A percentile compares a stretch with the other conserved stretches of the same genome.
Evolutionary conservation across 257 asterid genomes (phyloP).

Genomic region (Nicotiana sylvestris): DNA sequence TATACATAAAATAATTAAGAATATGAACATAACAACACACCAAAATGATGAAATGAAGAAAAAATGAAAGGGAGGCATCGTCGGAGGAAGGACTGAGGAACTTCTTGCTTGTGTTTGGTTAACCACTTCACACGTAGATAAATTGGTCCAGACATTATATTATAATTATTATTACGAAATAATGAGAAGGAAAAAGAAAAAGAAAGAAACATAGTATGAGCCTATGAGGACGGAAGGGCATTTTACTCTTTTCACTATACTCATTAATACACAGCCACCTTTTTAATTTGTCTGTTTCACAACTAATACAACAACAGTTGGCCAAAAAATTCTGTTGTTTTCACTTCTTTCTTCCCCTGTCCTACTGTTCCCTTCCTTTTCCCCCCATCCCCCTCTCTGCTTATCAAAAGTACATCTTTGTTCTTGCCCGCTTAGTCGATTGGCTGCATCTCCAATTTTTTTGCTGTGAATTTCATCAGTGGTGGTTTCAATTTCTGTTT

Average conservation of each 20-base stretch:
- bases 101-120: too few species aligned
- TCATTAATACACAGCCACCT: conserved; percentile 24
- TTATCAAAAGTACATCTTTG: conserved; percentile 13
- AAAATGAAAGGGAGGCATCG: too few species aligned
- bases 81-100: too few species aligned
- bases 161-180: too few species aligned
- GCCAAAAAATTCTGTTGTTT: conserved; percentile 10
- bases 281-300: conserved; percentile 33
- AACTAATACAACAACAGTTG: conserved; percentile 19
- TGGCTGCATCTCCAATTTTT: conserved; percentile 6
- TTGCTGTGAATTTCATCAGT: not conserved
- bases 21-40: too few species aligned
- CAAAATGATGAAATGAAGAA: too few species aligned
- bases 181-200: not conserved
- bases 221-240: not conserved
- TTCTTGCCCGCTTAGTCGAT: conserved; percentile 15
- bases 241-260: conserved; percentile 19
- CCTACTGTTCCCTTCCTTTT: not conserved
- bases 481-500: not conserved
- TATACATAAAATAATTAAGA: too few species aligned
- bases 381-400: not conserved
- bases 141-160: too few species aligned
- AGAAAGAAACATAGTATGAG: conserved; percentile 19
- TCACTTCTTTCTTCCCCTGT: not conserved
- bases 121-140: too few species aligned